Evolutionary conservation across 805 yeast genomes (phyloP), one percentile per base, ranked within the genome.

Genomic region (Wickerhamomyces hampshirensis): DNA sequence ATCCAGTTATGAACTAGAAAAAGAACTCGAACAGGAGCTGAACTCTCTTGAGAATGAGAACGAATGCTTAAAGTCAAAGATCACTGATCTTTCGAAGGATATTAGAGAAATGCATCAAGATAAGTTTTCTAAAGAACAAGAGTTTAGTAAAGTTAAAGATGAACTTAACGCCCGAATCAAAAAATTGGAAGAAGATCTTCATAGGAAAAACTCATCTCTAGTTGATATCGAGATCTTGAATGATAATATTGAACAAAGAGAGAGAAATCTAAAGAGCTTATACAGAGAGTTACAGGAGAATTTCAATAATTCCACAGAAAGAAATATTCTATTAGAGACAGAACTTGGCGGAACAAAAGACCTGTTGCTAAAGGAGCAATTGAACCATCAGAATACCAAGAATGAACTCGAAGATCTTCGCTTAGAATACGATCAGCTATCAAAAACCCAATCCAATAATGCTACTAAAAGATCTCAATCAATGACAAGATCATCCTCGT

Each of bases 171-270:
- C 32, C 4, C 38, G 51, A 35, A 48, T 61, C 4, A 42, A 46
- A 9, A 39, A 47, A 6, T 45, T 63, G 28, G 48, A 58, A 23
- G 50, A 44, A 10, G 68, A 63, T 8, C 42, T 61, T 18, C 50
- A 53, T 12, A 41, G 39, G 13, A 62, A 63, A 18, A 55, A 47
- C 21, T 37, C 48, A 6, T 58, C 56, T 26, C 44, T 68, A 23
- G 58, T 66, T 12, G 67, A 68, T 18, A 60, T 67, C 13, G 75
- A 69, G 48, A 64, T 63, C 34, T 43, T 55, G 21, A 65, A 67
- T 43, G 75, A 69, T 38, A 66, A 60, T 37, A 55, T 66, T 45
- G 74, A 68, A 43, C 65, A 66, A 29, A 59, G 54, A 21, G 72
- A 64, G 28, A 45, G 71, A 28, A 58, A 57, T 29, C 50, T 64